A percentile compares a stretch with the other conserved stretches of the same genome.
Conservation (phyloP, 2,329 filamentous ascomycete genomes). For the Paramyrothecium sp. region DNA sequence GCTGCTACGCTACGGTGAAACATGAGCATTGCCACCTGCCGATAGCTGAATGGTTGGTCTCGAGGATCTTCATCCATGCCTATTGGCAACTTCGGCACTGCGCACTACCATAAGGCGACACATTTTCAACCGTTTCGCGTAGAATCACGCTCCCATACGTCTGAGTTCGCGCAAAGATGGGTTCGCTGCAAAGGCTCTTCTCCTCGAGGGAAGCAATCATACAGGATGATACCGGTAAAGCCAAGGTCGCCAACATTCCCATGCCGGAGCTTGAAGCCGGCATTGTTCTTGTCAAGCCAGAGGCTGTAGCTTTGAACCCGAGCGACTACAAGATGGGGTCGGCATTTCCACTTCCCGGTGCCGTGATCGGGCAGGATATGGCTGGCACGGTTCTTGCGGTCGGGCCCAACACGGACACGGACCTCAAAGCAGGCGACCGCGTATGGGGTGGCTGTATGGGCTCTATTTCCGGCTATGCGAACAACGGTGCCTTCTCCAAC, state of each 20-base stretch:
- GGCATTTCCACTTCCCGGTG: neutral
- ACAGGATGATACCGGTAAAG: neutral
- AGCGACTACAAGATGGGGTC: neutral
- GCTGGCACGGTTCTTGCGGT: neutral
- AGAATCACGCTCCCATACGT: no score
- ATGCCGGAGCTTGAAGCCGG: neutral
- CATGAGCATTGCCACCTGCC: no score
- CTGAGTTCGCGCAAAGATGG: no score
- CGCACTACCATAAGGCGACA: no score
- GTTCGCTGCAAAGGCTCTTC: no score
- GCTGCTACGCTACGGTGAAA: no score
- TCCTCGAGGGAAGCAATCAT: no score
- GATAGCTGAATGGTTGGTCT: no score
- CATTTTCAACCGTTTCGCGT: no score
- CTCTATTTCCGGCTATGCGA: neutral
- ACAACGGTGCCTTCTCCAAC: neutral
- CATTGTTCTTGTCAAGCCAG: neutral
- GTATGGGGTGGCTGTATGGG: neutral
- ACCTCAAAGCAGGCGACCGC: neutral
- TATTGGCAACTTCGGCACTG: no score
- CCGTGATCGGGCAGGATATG: neutral
- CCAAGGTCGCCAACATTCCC: neutral
- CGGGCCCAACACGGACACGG: neutral
- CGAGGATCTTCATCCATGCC: no score
- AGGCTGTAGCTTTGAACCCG: neutral